phyloP scores from a whole-genome alignment of 352 stramenopile genomes.

The Phytopythium litorale region DNA sequence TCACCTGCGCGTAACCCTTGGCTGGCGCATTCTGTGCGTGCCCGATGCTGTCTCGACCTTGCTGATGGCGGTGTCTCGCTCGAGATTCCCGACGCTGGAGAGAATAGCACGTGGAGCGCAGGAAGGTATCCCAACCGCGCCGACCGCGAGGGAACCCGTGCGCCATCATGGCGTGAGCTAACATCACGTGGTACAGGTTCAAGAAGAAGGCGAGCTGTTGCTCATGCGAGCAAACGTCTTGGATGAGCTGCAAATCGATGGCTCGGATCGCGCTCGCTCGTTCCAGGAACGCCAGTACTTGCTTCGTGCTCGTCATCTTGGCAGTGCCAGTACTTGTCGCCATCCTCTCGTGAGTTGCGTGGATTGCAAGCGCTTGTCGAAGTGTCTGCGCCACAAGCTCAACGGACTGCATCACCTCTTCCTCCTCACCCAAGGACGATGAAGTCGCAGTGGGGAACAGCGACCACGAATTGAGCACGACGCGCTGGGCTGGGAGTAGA shows the following conservation, averaged over 20 bases:
- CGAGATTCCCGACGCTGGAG: constrained; percentile 22
- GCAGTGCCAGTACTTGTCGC: constrained; percentile 27
- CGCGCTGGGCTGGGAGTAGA: constrained; percentile 44
- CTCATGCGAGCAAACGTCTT: constrained; percentile 47
- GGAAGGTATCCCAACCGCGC: constrained; percentile 54
- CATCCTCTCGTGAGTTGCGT: constrained; percentile 14
- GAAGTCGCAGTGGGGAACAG: constrained; percentile 35
- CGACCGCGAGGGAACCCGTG: constrained; percentile 56
- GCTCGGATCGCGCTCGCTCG: constrained; percentile 49
- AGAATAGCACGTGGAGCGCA: constrained; percentile 58
- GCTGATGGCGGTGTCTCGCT: not conserved
- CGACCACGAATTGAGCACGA: constrained; percentile 58
- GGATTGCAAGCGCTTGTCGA: constrained; percentile 31
- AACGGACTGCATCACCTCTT: constrained; percentile 9
- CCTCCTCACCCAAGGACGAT: constrained; percentile 6
- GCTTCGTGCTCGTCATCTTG: constrained; percentile 22
- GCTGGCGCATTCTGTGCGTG: not conserved
- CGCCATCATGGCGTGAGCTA: constrained; percentile 73
- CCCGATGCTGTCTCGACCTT: not conserved
- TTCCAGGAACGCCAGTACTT: constrained; percentile 68
- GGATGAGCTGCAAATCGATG: constrained; percentile 45
- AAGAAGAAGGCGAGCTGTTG: constrained; percentile 71
- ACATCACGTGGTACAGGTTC: constrained; percentile 75
- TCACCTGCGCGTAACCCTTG: constrained; percentile 25
- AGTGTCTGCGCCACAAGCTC: constrained; percentile 26